Evolutionary conservation across 257 asterid species (phyloP).

Genomic region (Solanum arcanum): DNA sequence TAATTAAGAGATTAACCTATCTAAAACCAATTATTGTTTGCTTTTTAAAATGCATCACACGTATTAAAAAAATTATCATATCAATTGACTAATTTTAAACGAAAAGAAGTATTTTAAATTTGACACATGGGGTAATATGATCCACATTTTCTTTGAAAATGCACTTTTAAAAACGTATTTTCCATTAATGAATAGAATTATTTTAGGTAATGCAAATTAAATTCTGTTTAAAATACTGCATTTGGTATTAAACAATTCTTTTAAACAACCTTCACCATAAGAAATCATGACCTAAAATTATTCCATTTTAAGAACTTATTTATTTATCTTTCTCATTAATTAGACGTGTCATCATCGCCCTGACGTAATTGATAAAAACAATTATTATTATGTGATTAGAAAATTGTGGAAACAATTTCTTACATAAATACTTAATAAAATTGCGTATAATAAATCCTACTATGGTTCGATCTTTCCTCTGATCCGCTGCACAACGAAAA

Average conservation of each 20-base stretch:
- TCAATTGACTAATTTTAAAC: background rate
- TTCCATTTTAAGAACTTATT: background rate
- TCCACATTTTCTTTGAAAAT: background rate
- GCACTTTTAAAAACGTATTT: background rate
- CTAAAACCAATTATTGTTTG: background rate
- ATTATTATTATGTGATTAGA: background rate
- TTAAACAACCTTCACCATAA: background rate
- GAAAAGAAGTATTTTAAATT: background rate
- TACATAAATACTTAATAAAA: background rate
- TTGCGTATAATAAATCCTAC: background rate
- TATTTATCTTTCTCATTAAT: background rate
- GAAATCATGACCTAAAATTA: background rate
- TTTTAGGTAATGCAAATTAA: background rate
- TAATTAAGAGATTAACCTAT: background rate
- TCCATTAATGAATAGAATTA: background rate
- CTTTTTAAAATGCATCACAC: background rate
- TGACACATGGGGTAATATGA: background rate
- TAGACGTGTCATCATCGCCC: background rate
- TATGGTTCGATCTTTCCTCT: accelerated
- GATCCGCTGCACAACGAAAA: accelerated
- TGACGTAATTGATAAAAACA: background rate
- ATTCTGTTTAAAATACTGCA: background rate
- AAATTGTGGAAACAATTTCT: background rate
- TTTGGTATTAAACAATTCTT: background rate
- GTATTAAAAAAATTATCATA: background rate